Base-by-base conservation (phyloP, 108 stramenopile genomes). In the Heterococcus sp. region DNA sequence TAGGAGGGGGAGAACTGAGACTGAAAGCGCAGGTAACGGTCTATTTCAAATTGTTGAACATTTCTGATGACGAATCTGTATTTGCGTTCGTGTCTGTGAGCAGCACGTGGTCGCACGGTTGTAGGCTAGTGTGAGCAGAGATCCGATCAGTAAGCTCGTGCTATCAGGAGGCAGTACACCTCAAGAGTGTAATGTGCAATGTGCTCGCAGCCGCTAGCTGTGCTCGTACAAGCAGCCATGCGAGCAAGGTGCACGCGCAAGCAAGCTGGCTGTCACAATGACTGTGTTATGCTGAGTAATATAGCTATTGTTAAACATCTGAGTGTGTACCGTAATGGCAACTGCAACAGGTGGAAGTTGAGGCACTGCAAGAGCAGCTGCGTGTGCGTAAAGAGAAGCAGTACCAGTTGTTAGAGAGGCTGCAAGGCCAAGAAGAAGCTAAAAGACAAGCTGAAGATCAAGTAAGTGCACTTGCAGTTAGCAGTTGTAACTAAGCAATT, bases 351-450 rank as follows among this genome's bases (percentile, higher is more conserved):
- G 91, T 94, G n/a, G 93, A 94, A 80, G 75, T 94, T 14, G 92
- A 93, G 83, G 84, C 92, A 14, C 76, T 91, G 66, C 88, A 94
- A 66, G 93, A 94, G 73, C 93, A 94, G 88, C 89, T 94, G 28
- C 85, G 93, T 0, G 89, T 94, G 68, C 86, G 93, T 35, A 94
- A 93, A 82, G 92, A 93, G 82, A 94, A 94, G 82, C 92, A 93
- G 70, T 94, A 94, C 71, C 91, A 93, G 78, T 78, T 94, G 14
- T 74, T 94, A 38, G 91, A 92, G 46, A 94, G 93, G 87, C 70
- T 92, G 70, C 92, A 94, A 88, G 87, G 89, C 35, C 92, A 92
- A 30, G 93, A 94, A 74, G 91, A 91, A 69, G 86, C 91, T 34
- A 87, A 90, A 77, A 86, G 90, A 26, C 90, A 91, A 72, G 91